Evolutionary conservation across 2,329 filamentous ascomycete species (phyloP).

Genomic region (Davidsoniella virescens): DNA sequence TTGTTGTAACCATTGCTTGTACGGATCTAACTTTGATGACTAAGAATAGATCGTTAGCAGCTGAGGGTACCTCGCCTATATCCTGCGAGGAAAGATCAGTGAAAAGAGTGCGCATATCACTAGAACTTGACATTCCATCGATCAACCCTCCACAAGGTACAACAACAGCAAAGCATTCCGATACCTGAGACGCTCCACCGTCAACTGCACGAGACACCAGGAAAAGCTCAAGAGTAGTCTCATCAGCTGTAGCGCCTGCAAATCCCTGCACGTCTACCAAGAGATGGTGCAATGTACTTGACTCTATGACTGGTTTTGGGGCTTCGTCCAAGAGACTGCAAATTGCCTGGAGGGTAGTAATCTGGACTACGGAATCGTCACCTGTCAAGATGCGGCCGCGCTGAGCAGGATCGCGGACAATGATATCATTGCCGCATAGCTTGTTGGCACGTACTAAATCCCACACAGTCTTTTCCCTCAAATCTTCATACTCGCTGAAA

Average conservation of each 20-base stretch:
- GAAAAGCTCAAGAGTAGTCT: conserved; percentile 60
- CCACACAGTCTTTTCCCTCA: conserved; percentile 89
- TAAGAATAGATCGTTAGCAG: conserved; percentile 62
- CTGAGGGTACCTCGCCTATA: conserved; percentile 42
- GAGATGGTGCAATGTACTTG: conserved; percentile 61
- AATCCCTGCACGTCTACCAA: conserved; percentile 74
- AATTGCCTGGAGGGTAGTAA: conserved; percentile 79
- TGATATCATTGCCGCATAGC: conserved; percentile 80
- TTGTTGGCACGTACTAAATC: conserved; percentile 90
- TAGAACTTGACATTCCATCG: conserved; percentile 44
- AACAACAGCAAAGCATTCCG: conserved; percentile 69
- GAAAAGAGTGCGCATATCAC: conserved; percentile 70
- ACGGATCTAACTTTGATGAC: conserved; percentile 61
- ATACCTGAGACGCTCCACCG: conserved; percentile 49
- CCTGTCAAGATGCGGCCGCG: conserved; percentile 76
- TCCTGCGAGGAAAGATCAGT: conserved; percentile 70
- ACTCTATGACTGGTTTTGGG: conserved; percentile 51
- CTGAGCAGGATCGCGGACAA: conserved; percentile 76
- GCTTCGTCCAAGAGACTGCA: conserved; percentile 86
- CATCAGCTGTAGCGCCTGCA: conserved; percentile 57
- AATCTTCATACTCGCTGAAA: conserved; percentile 57
- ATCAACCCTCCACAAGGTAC: conserved; percentile 60
- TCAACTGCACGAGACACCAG: conserved; percentile 57
- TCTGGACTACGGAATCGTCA: conserved; percentile 81
- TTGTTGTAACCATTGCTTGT: conserved; percentile 29